Evolutionary conservation across 2,329 filamentous ascomycete species (phyloP).

Genomic region (Colletotrichum sp.): DNA sequence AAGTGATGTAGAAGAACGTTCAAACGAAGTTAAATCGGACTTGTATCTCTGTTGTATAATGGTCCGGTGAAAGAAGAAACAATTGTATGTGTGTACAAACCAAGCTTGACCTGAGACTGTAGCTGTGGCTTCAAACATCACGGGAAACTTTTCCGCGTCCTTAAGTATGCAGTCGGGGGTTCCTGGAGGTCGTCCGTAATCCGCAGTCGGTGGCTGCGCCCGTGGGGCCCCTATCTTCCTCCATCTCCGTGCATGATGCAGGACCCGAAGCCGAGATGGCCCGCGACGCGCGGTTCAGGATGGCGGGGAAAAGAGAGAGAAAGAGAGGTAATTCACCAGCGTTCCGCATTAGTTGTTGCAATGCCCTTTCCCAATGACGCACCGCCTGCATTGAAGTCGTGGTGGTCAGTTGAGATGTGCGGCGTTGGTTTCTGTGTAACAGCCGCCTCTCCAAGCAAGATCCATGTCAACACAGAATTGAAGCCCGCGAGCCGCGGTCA

Average conservation of each 20-base stretch:
- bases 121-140: neutral
- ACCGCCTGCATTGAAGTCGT: neutral
- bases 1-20: neutral
- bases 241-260: neutral
- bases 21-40: neutral
- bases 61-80: neutral
- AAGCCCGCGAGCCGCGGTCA: neutral
- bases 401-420: neutral
- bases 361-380: neutral
- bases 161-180: constrained; percentile 2
- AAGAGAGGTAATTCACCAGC: neutral
- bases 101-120: neutral
- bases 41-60: neutral
- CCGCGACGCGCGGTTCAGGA: neutral
- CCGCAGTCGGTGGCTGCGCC: neutral
- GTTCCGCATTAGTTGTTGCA: neutral
- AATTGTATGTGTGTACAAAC: neutral
- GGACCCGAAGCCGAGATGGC: neutral
- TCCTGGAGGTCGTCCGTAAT: neutral
- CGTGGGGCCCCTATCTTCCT: neutral
- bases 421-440: neutral
- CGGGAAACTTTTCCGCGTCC: neutral
- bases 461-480: neutral
- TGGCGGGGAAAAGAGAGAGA: neutral
- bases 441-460: neutral